Conservation (phyloP, 768 basidiomycete species). For the Leucocoprinus birnbaumii region DNA sequence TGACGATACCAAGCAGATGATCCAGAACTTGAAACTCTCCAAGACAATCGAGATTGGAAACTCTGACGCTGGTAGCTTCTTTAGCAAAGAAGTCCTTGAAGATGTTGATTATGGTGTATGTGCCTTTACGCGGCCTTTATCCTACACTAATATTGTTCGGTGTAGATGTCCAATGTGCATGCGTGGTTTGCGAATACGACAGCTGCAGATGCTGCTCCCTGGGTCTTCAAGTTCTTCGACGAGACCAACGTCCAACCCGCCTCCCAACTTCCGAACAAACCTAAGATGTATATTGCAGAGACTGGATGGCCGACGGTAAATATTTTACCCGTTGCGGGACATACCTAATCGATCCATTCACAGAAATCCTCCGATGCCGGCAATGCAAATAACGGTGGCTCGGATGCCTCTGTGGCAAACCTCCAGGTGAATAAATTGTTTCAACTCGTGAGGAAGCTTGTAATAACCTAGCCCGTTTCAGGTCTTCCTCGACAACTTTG, state of each 20-base stretch:
- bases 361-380: constrained; percentile 55
- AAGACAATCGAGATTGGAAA: constrained; percentile 74
- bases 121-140: too few relatives aligned
- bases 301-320: constrained; percentile 78
- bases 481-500: constrained; percentile 81
- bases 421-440: constrained; percentile 40
- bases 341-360: background rate
- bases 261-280: constrained; percentile 59
- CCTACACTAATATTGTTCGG: too few relatives aligned
- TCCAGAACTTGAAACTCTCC: constrained; percentile 50
- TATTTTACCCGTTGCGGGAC: background rate
- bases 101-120: constrained; percentile 68
- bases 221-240: constrained; percentile 82
- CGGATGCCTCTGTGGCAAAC: constrained; percentile 54
- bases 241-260: constrained; percentile 64
- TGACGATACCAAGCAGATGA: constrained; percentile 54
- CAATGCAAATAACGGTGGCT: constrained; percentile 65
- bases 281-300: constrained; percentile 89
- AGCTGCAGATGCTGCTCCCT: constrained; percentile 68
- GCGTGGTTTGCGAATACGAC: constrained; percentile 88
- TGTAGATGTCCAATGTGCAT: constrained; percentile 86
- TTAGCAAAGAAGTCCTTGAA: constrained; percentile 64
- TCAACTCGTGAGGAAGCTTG: background rate
- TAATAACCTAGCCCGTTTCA: constrained; percentile 23
- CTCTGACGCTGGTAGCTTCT: constrained; percentile 84